Percentiles rank a stretch among this genome's conserved stretches.
phyloP scores from a whole-genome alignment of 164 flowering plant genomes.

The Nymphaea thermarum region DNA sequence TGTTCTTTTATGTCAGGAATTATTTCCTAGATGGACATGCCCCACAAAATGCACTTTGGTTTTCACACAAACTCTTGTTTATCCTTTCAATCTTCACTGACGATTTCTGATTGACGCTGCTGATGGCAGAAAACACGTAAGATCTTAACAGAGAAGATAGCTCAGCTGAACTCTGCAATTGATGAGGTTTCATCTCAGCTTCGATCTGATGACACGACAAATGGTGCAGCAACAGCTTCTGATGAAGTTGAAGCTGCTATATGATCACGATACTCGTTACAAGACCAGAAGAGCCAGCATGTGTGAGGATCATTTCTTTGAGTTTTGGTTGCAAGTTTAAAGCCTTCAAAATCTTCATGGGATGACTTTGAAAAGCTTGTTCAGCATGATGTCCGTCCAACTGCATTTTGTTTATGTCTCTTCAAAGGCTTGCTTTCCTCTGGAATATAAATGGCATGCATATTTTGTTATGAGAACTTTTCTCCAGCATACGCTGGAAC shows the following conservation, averaged over 20 bases:
- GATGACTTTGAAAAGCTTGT: neutral
- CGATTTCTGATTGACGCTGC: neutral
- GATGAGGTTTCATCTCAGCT: slow-evolving; percentile 75
- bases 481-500: neutral
- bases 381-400: neutral
- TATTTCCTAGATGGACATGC: too few species aligned
- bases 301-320: neutral
- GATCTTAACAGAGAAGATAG: slow-evolving; percentile 70
- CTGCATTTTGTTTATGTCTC: neutral
- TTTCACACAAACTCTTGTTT: too few species aligned
- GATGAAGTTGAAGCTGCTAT: slow-evolving; percentile 61
- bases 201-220: slow-evolving; percentile 39
- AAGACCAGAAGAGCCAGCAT: neutral
- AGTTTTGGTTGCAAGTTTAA: neutral
- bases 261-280: neutral
- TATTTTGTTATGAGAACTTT: neutral
- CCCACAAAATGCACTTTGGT: too few species aligned
- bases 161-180: slow-evolving; percentile 72
- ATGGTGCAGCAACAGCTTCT: slow-evolving; percentile 29
- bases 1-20: too few species aligned
- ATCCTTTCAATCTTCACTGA: neutral
- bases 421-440: neutral
- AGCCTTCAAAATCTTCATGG: neutral
- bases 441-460: neutral
- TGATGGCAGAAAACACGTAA: slow-evolving; percentile 58